Evolutionary conservation across 768 basidiomycete species (phyloP).

Genomic region (Tylopilus plumbeoviolaceoides): DNA sequence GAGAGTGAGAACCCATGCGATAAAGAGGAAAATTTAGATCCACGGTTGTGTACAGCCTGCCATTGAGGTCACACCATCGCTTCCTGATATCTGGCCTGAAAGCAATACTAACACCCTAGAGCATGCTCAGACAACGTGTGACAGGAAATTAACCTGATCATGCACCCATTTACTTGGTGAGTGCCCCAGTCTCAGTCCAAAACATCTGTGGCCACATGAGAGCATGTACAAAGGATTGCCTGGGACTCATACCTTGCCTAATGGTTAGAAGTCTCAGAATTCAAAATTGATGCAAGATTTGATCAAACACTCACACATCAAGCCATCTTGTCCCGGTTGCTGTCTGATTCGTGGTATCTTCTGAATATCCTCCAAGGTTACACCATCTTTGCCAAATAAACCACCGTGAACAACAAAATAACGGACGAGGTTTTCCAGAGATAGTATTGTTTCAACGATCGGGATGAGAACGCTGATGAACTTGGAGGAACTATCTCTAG

Average conservation of each 20-base stretch:
- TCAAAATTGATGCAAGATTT: background rate
- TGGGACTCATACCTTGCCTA: conserved; percentile 56
- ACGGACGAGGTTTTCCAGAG: conserved; percentile 76
- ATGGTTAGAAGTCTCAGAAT: conserved; percentile 7
- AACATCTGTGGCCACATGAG: conserved; percentile 52
- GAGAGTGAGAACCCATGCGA: background rate
- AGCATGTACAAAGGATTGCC: background rate
- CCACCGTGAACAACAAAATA: conserved; percentile 97
- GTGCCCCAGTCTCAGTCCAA: conserved; percentile 92
- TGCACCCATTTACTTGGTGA: conserved; percentile 93
- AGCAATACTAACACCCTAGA: conserved; percentile 77
- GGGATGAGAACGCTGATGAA: no score
- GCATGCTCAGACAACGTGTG: conserved; percentile 12
- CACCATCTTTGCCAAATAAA: conserved; percentile 89
- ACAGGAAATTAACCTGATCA: conserved; percentile 7
- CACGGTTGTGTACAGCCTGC: conserved; percentile 24
- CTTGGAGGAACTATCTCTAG: no score
- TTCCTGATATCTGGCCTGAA: conserved; percentile 95
- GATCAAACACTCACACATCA: conserved; percentile 74
- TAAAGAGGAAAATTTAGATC: no score
- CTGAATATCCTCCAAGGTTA: conserved; percentile 88
- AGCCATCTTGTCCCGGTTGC: conserved; percentile 91
- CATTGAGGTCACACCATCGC: conserved; percentile 83
- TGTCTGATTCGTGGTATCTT: conserved; percentile 82
- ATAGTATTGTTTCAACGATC: conserved; percentile 72